A percentile compares a stretch with the other conserved stretches of the same genome.
These are phyloP conservation scores for Penicillium odoratum DNA, from an alignment of 495 filamentous ascomycete genomes.

Conservation along the genomic window DNA sequence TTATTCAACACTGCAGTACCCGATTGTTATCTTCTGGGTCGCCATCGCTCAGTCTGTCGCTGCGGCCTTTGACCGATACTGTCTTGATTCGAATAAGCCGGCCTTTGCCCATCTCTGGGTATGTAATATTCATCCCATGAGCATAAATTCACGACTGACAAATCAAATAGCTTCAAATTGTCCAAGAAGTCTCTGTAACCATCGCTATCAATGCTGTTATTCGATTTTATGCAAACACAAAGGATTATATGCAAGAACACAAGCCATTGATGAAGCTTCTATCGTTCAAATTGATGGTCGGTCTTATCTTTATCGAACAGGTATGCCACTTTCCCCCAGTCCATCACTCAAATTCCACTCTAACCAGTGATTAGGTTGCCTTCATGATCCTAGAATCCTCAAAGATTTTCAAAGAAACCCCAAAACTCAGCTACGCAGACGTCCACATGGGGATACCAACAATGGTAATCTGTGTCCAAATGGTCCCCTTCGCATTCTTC, in stretches of 20 bases:
- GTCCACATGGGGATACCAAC: constrained; percentile 32
- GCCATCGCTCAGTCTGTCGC: constrained; percentile 34
- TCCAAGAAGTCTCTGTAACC: constrained; percentile 24
- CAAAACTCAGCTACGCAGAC: constrained; percentile 33
- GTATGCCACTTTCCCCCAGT: constrained; percentile 9
- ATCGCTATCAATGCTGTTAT: constrained; percentile 28
- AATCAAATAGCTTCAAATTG: constrained; percentile 23
- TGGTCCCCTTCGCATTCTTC: constrained; percentile 35
- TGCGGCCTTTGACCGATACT: constrained; percentile 29
- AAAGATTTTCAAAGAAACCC: constrained; percentile 20
- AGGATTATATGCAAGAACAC: constrained; percentile 21
- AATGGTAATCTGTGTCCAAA: constrained; percentile 36
- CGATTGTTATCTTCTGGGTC: constrained; percentile 25
- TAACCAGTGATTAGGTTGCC: constrained; percentile 18
- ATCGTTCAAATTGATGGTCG: constrained; percentile 37
- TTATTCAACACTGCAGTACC: constrained; percentile 32
- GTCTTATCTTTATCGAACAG: constrained; percentile 29
- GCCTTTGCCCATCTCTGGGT: constrained; percentile 43
- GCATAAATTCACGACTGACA: neutral
- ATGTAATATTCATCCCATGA: neutral
- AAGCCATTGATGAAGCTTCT: constrained; percentile 31
- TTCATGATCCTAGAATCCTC: constrained; percentile 33
- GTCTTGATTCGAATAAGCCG: constrained; percentile 24
- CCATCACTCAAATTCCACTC: neutral
- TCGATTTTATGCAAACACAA: constrained; percentile 26